These are phyloP conservation scores for Tulasnella sp. DNA, from an alignment of 768 basidiomycete species.

Conservation along the genomic window DNA sequence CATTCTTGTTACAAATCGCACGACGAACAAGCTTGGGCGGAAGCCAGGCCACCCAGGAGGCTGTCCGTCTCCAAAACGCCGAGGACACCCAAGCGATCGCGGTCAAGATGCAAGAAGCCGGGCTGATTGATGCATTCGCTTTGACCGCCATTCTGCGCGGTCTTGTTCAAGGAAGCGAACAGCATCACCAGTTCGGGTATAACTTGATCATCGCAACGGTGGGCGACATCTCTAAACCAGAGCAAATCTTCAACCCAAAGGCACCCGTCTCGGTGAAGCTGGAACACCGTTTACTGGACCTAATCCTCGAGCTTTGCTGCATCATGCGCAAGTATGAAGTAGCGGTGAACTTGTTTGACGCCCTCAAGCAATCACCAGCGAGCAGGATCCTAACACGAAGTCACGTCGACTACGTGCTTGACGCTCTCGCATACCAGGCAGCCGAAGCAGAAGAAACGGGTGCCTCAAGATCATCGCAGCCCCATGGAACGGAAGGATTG, in stretches of 20 bases:
- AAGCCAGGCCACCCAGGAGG: background rate
- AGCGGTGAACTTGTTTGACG: background rate
- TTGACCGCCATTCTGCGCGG: conserved; percentile 2
- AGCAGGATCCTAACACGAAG: background rate
- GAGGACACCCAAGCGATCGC: conserved; percentile 37
- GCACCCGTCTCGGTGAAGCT: background rate
- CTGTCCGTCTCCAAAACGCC: conserved; percentile 26
- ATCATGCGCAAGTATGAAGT: background rate
- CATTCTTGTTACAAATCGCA: conserved; percentile 46
- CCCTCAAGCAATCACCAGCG: background rate
- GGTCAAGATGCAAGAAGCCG: background rate
- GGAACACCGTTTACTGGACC: conserved; percentile 3
- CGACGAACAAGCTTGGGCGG: conserved; percentile 18
- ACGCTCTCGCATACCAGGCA: background rate
- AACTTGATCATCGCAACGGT: background rate
- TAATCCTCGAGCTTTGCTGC: conserved; percentile 9
- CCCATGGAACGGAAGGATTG: background rate
- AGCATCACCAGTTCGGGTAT: conserved; percentile 1
- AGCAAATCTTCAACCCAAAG: background rate
- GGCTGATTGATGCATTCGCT: background rate
- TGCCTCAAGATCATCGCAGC: background rate
- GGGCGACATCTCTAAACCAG: background rate
- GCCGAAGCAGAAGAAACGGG: background rate
- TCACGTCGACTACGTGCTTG: conserved; percentile 6
- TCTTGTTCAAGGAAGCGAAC: background rate